Evolutionary conservation across 257 asterid genomes (phyloP), one percentile per base, ranked within the genome.

Genomic region (Solanum chiquidenum): DNA sequence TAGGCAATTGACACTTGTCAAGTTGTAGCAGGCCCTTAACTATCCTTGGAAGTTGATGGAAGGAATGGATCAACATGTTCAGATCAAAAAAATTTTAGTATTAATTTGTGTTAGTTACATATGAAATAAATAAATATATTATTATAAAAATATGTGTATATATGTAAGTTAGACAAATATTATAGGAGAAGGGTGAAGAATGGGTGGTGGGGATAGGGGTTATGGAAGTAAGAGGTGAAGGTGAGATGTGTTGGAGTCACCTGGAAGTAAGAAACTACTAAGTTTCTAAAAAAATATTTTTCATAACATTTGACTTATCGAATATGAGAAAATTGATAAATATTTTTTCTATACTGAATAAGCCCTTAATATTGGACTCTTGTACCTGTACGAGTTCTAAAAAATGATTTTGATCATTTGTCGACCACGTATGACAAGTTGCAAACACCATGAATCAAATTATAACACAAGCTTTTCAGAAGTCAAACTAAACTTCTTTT

Each of bases 281-380:
- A 3, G 4, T 12, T 68, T 25, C 7, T 68, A 0, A 4, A 12
- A 12, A 66, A 12, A 25, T 1, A 27, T 27, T 12, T 62, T 66
- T 0, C 9, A 1, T 0, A 27, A 69, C 0, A 27, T 68, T 29
- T 29, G 4, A 69, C 23, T 33, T 3, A 29, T 0, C 23, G 4
- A 5, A 10, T 0, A 9, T 5, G 14, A 27, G 0, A 68, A 25
- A 27, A 18, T 5, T 5, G 4, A 27, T 12, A 12, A 64, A 68
- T 27, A 66, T 27, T 27, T 25, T 4, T 20, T 21, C 3, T 9
- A 12, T 14, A 71, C 1, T 3, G 3, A 71, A 31, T 21, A 71
- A 23, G 12, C 44, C 42, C 44, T 55, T 6, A 33, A 14, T 33
- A 72, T 72, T 9, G 79, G 37, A 72, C 13, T 33, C 25, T 3